Percentiles rank a stretch among this genome's conserved stretches.
phyloP scores from a whole-genome alignment of 75 land plant species.

The Picea sitchensis region DNA sequence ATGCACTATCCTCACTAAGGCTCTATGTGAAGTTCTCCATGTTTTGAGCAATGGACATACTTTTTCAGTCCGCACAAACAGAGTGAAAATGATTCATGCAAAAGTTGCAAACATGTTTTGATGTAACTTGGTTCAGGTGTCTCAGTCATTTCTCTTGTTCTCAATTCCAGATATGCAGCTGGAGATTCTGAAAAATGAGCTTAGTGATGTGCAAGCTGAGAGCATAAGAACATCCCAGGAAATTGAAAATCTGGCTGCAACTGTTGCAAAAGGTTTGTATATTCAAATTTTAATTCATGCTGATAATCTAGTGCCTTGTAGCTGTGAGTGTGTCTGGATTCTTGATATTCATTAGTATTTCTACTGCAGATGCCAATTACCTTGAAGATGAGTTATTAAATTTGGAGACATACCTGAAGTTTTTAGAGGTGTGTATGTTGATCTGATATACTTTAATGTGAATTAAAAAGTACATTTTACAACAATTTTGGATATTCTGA shows the following conservation, averaged over 20 bases:
- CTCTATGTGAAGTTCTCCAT: not conserved
- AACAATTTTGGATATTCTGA: not conserved
- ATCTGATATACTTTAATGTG: not conserved
- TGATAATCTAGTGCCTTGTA: not conserved
- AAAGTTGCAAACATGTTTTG: not conserved
- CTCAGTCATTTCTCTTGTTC: not conserved
- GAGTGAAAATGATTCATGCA: not conserved
- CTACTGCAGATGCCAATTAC: not conserved
- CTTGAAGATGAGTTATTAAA: not conserved
- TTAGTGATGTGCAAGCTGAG: not conserved
- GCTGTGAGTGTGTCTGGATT: not conserved
- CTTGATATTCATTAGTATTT: not conserved
- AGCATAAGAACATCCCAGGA: not conserved
- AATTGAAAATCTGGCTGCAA: not conserved
- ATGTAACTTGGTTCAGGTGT: not conserved
- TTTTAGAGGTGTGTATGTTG: not conserved
- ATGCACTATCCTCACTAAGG: not conserved
- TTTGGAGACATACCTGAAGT: not conserved
- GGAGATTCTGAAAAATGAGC: slow-evolving; percentile 3
- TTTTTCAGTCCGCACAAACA: not conserved
- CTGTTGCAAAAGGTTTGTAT: not conserved
- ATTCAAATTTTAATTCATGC: not conserved
- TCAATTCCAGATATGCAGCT: slow-evolving; percentile 4
- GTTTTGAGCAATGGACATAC: not conserved
- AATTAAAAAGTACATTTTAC: not conserved